Conservation (phyloP, 2,329 filamentous ascomycete genomes). For the Xylariaceae sp. region DNA sequence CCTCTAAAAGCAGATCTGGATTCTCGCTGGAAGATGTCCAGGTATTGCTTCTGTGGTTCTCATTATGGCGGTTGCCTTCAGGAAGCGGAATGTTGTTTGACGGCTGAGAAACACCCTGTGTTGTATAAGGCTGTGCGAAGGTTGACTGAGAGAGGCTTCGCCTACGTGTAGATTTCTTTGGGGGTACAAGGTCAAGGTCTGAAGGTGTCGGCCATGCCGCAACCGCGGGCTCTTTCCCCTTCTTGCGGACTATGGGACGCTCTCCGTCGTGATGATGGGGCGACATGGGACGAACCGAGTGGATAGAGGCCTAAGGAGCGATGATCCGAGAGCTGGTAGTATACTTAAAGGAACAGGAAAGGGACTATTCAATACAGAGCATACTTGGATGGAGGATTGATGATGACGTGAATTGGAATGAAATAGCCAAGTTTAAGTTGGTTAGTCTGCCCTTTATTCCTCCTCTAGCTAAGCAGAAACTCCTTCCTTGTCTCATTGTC, state of each 20-base stretch:
- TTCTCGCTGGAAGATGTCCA: constrained; percentile 65
- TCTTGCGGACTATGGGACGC: constrained; percentile 30
- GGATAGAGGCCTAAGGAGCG: not conserved
- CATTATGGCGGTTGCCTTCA: constrained; percentile 28
- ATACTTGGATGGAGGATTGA: constrained; percentile 2
- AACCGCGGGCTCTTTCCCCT: constrained; percentile 35
- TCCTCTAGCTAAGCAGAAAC: constrained; percentile 3
- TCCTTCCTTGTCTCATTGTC: constrained; percentile 1
- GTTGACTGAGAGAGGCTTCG: constrained; percentile 29
- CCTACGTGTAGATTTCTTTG: constrained; percentile 21
- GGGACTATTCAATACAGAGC: constrained; percentile 1
- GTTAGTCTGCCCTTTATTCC: not conserved
- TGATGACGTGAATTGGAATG: not conserved
- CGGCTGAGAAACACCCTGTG: constrained; percentile 18
- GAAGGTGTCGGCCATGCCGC: constrained; percentile 25
- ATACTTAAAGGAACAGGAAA: constrained; percentile 15
- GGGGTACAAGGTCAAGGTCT: constrained; percentile 15
- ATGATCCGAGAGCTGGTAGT: constrained; percentile 7
- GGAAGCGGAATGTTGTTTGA: constrained; percentile 28
- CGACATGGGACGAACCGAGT: not conserved
- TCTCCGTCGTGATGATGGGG: constrained; percentile 20
- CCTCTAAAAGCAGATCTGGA: constrained; percentile 53
- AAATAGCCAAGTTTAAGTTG: not conserved
- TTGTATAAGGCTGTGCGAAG: constrained; percentile 28
- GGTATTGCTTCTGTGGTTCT: constrained; percentile 56